Evolutionary conservation across 768 basidiomycete species (phyloP).

Genomic region (Lepiota venenata): DNA sequence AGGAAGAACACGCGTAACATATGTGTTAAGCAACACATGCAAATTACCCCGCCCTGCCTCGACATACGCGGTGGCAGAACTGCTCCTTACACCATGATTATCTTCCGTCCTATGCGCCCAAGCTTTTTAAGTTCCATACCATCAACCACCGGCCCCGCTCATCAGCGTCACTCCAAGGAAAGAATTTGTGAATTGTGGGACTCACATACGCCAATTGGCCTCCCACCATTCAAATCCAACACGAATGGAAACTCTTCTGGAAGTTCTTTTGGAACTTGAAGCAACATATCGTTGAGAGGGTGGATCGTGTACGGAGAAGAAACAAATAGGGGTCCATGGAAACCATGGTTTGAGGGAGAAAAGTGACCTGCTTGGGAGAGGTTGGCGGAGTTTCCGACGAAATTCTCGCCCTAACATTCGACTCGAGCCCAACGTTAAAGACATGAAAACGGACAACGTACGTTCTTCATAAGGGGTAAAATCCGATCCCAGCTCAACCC

Average conservation of each 20-base stretch:
- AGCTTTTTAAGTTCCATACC: too few species aligned
- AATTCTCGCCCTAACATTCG: too few species aligned
- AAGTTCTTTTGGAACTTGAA: not conserved
- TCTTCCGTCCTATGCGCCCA: too few species aligned
- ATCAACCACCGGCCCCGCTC: too few species aligned
- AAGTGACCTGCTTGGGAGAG: conserved; percentile 10
- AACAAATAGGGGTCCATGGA: not conserved
- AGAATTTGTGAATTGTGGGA: too few species aligned
- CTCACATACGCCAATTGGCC: conserved; percentile 13
- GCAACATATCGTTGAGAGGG: conserved; percentile 8
- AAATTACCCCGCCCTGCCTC: not conserved
- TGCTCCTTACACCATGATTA: conserved; percentile 14
- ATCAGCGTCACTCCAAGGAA: too few species aligned
- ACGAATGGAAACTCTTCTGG: conserved; percentile 10
- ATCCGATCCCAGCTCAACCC: conserved; percentile 31
- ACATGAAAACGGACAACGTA: conserved; percentile 10
- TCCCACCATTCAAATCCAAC: conserved; percentile 12
- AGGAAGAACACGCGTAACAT: conserved; percentile 13
- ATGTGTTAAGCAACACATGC: conserved; percentile 12
- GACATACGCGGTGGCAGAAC: conserved; percentile 14
- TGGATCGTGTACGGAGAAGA: conserved; percentile 2
- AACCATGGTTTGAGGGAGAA: conserved; percentile 10
- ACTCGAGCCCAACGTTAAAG: too few species aligned
- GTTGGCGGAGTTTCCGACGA: not conserved
- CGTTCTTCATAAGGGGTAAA: conserved; percentile 23